These are phyloP conservation scores for Fusarium virguliforme DNA, from an alignment of 2,329 filamentous ascomycete genomes.

Conservation along the genomic window DNA sequence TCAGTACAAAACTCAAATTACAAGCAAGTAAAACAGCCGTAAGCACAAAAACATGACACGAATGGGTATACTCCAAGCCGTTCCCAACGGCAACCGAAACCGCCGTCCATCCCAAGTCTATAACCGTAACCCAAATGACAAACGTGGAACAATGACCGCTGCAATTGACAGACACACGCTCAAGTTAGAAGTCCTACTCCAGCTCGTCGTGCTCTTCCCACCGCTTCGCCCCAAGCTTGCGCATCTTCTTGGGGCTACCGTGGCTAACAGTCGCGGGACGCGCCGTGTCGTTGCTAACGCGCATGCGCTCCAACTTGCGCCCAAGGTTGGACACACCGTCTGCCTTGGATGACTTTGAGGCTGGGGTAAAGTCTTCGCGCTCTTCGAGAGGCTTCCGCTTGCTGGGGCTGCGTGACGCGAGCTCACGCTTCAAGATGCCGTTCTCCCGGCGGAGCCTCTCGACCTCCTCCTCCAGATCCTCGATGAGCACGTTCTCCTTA, in stretches of 20 bases:
- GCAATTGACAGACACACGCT: slow-evolving; percentile 15
- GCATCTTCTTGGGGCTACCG: slow-evolving; percentile 69
- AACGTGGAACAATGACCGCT: slow-evolving; percentile 11
- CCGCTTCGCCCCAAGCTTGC: slow-evolving; percentile 64
- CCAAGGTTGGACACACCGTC: slow-evolving; percentile 60
- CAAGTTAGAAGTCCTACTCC: slow-evolving; percentile 41
- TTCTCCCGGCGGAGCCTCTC: slow-evolving; percentile 78
- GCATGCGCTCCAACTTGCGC: slow-evolving; percentile 67
- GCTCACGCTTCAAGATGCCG: slow-evolving; percentile 75
- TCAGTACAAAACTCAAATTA: slow-evolving; percentile 18
- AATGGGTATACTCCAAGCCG: slow-evolving; percentile 49
- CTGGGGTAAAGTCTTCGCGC: slow-evolving; percentile 63
- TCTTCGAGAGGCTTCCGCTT: slow-evolving; percentile 72
- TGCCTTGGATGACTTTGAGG: slow-evolving; percentile 30
- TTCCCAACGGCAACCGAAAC: slow-evolving; percentile 23
- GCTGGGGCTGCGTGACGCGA: slow-evolving; percentile 74
- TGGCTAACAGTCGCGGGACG: slow-evolving; percentile 49
- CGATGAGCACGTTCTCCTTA: slow-evolving; percentile 75
- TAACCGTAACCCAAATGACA: slow-evolving; percentile 22
- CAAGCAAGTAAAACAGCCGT: slow-evolving; percentile 27
- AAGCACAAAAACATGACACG: slow-evolving; percentile 45
- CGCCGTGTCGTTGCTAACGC: slow-evolving; percentile 60
- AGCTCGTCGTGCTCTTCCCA: slow-evolving; percentile 66
- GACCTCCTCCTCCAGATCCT: slow-evolving; percentile 80
- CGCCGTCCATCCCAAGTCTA: slow-evolving; percentile 39